These are phyloP conservation scores for Serpula lacrymans DNA, from an alignment of 768 basidiomycete species.

Conservation along the genomic window DNA sequence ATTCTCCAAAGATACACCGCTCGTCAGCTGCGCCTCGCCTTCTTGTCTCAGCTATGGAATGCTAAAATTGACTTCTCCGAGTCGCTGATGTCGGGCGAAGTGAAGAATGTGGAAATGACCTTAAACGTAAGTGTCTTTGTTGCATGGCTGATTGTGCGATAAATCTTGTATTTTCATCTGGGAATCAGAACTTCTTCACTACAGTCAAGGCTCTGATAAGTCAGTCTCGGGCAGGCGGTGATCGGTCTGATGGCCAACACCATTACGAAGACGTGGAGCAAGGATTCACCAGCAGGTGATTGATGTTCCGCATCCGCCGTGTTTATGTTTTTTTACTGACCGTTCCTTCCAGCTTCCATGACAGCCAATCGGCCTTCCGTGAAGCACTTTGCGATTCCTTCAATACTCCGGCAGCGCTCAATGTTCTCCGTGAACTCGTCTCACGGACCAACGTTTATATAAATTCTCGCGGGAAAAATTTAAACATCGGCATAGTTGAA, in stretches of 20 bases:
- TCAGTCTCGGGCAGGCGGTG: constrained; percentile 48
- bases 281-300: constrained; percentile 64
- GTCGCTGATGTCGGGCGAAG: constrained; percentile 84
- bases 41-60: constrained; percentile 90
- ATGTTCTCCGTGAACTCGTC: constrained; percentile 74
- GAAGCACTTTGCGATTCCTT: constrained; percentile 93
- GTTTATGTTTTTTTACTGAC: constrained; percentile 9
- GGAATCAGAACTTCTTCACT: constrained; percentile 86
- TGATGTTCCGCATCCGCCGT: constrained; percentile 2
- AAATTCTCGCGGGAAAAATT: constrained; percentile 52
- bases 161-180: constrained; percentile 7
- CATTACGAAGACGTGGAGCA: constrained; percentile 66
- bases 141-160: constrained; percentile 3
- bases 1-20: constrained; percentile 80
- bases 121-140: constrained; percentile 65
- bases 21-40: constrained; percentile 87
- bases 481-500: constrained; percentile 63
- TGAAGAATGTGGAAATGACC: constrained; percentile 75
- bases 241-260: constrained; percentile 56
- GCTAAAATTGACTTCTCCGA: constrained; percentile 93
- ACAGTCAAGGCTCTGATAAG: constrained; percentile 76
- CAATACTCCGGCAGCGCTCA: constrained; percentile 86
- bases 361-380: constrained; percentile 76
- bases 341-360: constrained; percentile 53
- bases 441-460: constrained; percentile 88